Conservation (phyloP, 1,139 yeast species). For the Blastobotrys elegans region DNA sequence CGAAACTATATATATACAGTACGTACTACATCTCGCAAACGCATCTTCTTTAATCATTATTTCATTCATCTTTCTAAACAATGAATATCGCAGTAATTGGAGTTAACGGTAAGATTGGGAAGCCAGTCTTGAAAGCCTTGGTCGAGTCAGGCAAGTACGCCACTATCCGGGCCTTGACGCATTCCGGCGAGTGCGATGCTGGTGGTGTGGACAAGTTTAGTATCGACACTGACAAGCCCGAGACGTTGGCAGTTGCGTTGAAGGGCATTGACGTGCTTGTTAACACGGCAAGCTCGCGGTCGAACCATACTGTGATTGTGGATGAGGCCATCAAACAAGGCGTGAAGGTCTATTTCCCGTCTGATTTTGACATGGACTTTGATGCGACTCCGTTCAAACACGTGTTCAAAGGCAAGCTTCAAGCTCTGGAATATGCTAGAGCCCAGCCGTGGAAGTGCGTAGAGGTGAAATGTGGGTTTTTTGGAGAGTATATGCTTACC, state of each 20-base stretch:
- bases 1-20: too few relatives aligned
- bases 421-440: conserved; percentile 8
- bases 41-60: too few relatives aligned
- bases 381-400: conserved; percentile 13
- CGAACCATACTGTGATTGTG: conserved; percentile 24
- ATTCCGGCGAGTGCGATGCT: conserved; percentile 21
- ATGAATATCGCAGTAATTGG: conserved; percentile 55
- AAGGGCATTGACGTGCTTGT: conserved; percentile 49
- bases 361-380: conserved; percentile 55
- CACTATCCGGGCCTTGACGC: conserved; percentile 47
- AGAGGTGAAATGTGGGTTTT: conserved; percentile 11
- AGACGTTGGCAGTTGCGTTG: conserved; percentile 36
- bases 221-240: background rate
- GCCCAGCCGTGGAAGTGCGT: background rate
- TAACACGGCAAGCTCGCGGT: conserved; percentile 33
- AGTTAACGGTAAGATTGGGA: conserved; percentile 48
- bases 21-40: too few relatives aligned
- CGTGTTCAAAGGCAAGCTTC: conserved; percentile 3
- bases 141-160: conserved; percentile 37
- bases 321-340: conserved; percentile 40
- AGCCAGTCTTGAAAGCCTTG: conserved; percentile 44
- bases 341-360: conserved; percentile 54
- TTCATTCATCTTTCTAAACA: too few relatives aligned
- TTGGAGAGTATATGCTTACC: conserved; percentile 34
- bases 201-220: background rate